Evolutionary conservation across 371 early-diverging fungal genomes (phyloP).

Genomic region (Syncephalastrum sp.): DNA sequence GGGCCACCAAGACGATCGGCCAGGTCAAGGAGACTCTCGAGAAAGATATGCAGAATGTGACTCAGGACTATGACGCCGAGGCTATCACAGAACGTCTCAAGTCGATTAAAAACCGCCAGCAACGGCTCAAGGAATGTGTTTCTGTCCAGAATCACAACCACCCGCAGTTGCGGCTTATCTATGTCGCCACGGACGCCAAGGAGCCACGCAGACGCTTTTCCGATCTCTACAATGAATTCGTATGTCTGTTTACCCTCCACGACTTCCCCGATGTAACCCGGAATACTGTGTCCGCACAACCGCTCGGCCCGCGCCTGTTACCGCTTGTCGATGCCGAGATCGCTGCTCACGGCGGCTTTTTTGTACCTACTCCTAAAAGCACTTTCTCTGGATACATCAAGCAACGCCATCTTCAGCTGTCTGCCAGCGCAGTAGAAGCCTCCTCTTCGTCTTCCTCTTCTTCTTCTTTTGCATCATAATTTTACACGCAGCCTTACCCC

Average conservation of each 20-base stretch:
- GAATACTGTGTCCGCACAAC: neutral
- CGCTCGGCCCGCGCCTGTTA: conserved; percentile 8
- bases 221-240: conserved; percentile 29
- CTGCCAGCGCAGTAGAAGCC: neutral
- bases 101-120: neutral
- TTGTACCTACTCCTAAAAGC: conserved; percentile 44
- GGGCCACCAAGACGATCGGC: conserved; percentile 17
- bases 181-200: conserved; percentile 43
- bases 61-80: neutral
- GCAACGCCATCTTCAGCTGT: conserved; percentile 15
- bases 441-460: neutral
- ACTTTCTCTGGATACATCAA: conserved; percentile 48
- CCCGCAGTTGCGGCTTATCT: conserved; percentile 24
- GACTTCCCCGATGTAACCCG: conserved; percentile 28
- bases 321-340: conserved; percentile 53
- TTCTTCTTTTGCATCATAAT: conserved; percentile 1
- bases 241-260: conserved; percentile 39
- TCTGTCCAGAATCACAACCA: conserved; percentile 9
- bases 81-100: neutral
- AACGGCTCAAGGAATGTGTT: conserved; percentile 12
- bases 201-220: conserved; percentile 22
- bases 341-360: conserved; percentile 34
- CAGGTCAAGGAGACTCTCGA: conserved; percentile 11
- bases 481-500: too few species aligned
- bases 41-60: neutral